phyloP scores from a whole-genome alignment of 139 green algal species.

The Chlorella sp. region DNA sequence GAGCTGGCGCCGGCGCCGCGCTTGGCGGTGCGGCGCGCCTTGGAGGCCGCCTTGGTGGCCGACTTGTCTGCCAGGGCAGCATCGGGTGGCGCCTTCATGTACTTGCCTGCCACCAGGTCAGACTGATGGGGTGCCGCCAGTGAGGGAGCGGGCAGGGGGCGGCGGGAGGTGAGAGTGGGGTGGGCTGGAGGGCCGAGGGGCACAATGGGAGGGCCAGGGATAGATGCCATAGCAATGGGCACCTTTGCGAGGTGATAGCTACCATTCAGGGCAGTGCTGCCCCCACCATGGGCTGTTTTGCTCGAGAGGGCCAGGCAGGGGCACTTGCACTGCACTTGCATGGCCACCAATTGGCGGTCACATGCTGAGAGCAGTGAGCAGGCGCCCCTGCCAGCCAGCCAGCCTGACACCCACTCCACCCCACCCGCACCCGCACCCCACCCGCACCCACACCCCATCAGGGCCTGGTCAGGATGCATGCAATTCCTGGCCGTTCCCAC shows the following conservation, averaged over 20 bases:
- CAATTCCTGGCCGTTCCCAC: too few species aligned
- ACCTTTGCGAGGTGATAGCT: background rate
- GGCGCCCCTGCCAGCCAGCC: too few species aligned
- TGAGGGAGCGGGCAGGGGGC: background rate
- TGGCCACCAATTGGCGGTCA: background rate
- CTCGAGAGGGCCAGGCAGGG: too few species aligned
- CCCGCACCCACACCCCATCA: too few species aligned
- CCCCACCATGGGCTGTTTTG: background rate
- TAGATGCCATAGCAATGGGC: background rate
- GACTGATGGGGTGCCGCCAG: constrained; percentile 60
- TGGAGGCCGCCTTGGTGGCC: background rate
- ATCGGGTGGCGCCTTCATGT: constrained; percentile 76
- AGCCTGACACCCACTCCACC: background rate
- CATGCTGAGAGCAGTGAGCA: background rate
- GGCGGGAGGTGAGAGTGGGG: background rate
- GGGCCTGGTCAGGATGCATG: too few species aligned
- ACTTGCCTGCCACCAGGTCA: constrained; percentile 71
- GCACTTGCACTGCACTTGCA: too few species aligned
- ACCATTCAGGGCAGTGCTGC: background rate
- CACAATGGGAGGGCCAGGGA: too few species aligned
- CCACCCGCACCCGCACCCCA: background rate
- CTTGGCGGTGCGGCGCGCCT: background rate
- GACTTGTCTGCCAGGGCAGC: constrained; percentile 70
- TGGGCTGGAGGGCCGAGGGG: too few species aligned
- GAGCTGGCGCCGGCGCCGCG: background rate